Base-by-base conservation (phyloP, 1,284 basidiomycete genomes). In the Pyrrhoderma lamaoense region DNA sequence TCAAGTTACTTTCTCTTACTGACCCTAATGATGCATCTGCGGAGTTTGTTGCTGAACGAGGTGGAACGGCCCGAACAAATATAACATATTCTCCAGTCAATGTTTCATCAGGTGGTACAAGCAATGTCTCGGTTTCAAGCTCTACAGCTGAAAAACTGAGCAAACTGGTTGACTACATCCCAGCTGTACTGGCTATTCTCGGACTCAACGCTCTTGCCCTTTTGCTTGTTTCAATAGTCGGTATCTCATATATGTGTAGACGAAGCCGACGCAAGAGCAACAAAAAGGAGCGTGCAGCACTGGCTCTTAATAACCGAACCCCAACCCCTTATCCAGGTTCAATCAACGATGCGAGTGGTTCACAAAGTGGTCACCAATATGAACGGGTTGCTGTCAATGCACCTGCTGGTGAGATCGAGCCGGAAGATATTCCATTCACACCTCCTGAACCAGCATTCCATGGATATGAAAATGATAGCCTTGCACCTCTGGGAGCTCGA, bases 161-260 rank as follows among this genome's bases (percentile, higher is more conserved):
- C 60, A 75, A 74, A 60, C 73, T 89, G 59, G 72, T 74, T 45
- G 73, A 70, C 36, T 81, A 76, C 65, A 67, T 89, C 51, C 85
- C 85, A 23, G 80, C 75, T 21, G 75, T 89, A 67, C 71, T 89
- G 45, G 85, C 70, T 21, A 67, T 89, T 53, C 75, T 88, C 60
- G 85, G 78, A 21, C 70, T 89, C 59, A 89, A 89, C 59, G 81
- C 85, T 3, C 64, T 86, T 22, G 72, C 84, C 43, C 63, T 88
- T 49, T 64, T 85, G 48, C 62, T 73, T n/a, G 72, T 85, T 52
- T 64, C 70, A 52, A 64, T 76, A 36, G 70, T 72, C 2, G 83
- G 74, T 53, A 63, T 77, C 52, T 61, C 77, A 42, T 69, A 73
- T 40, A 67, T 80, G 56, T 76, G 71, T 65, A 61, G 65, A 36